Percentiles rank a stretch among this genome's conserved stretches.
Evolutionary conservation across 2,329 filamentous ascomycete species (phyloP).

Genomic region (Rhytidhysteron rufulum): DNA sequence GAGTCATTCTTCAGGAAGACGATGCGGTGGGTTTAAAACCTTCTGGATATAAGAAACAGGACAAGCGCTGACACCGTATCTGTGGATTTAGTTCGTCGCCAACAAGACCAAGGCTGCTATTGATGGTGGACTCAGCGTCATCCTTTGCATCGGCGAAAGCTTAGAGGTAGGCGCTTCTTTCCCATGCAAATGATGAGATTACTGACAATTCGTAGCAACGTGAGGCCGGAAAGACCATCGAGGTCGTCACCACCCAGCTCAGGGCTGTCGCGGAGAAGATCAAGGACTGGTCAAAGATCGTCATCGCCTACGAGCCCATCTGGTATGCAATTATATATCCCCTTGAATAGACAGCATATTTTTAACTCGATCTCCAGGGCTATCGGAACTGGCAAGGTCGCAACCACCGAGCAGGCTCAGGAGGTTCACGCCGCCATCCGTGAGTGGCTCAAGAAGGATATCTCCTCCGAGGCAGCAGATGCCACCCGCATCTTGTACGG

Average conservation of each 20-base stretch:
- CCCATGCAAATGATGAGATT: conserved; percentile 2
- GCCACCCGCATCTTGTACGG: conserved; percentile 94
- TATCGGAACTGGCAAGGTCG: conserved; percentile 70
- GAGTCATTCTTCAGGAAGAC: conserved; percentile 81
- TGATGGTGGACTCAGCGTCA: conserved; percentile 82
- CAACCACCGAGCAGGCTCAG: conserved; percentile 40
- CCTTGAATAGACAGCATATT: neutral
- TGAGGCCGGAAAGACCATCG: conserved; percentile 79
- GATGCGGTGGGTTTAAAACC: conserved; percentile 53
- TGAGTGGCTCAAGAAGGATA: conserved; percentile 71
- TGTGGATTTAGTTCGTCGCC: conserved; percentile 62
- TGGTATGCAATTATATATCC: conserved; percentile 63
- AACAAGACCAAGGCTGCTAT: conserved; percentile 92
- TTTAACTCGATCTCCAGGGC: conserved; percentile 45
- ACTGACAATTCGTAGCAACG: conserved; percentile 56
- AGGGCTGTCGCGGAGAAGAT: conserved; percentile 74
- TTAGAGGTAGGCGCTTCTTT: conserved; percentile 56
- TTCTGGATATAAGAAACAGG: neutral
- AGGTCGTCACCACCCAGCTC: conserved; percentile 81
- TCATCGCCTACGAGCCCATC: conserved; percentile 98
- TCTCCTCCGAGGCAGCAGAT: conserved; percentile 75
- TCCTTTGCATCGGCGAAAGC: conserved; percentile 96
- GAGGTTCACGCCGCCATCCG: conserved; percentile 71
- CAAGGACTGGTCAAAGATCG: conserved; percentile 87
- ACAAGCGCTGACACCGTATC: conserved; percentile 1